Evolutionary conservation across 2,329 filamentous ascomycete genomes (phyloP).

Genomic region (Hypoxylon sp.): DNA sequence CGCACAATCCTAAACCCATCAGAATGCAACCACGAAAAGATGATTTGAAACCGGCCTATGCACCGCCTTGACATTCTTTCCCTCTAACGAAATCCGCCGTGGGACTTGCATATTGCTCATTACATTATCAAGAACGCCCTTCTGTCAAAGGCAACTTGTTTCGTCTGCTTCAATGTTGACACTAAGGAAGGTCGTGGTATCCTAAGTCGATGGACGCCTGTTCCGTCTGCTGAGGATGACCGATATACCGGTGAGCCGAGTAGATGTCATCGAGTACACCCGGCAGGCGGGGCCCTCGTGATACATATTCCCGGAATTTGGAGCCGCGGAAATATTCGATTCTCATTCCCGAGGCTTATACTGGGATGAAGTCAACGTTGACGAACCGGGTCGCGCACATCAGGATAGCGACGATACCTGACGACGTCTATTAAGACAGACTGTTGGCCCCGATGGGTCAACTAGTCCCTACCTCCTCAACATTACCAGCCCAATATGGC

Average conservation of each 20-base stretch:
- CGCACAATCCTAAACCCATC: slow-evolving; percentile 28
- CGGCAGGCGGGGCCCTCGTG: slow-evolving; percentile 12
- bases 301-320: slow-evolving; percentile 14
- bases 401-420: slow-evolving; percentile 21
- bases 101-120: slow-evolving; percentile 14
- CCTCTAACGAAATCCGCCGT: slow-evolving; percentile 18
- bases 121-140: slow-evolving; percentile 24
- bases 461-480: slow-evolving; percentile 27
- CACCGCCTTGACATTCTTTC: slow-evolving; percentile 19
- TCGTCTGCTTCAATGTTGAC: slow-evolving; percentile 27
- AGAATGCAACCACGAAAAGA: slow-evolving; percentile 25
- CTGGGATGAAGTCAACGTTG: slow-evolving; percentile 30
- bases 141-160: slow-evolving; percentile 15
- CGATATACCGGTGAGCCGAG: slow-evolving; percentile 27
- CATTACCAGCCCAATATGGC: slow-evolving; percentile 12
- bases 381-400: slow-evolving; percentile 6
- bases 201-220: slow-evolving; percentile 8
- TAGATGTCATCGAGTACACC: slow-evolving; percentile 17
- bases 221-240: slow-evolving; percentile 10
- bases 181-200: slow-evolving; percentile 15
- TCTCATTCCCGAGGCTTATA: slow-evolving; percentile 20
- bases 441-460: slow-evolving; percentile 15
- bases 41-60: slow-evolving; percentile 37
- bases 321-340: slow-evolving; percentile 10
- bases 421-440: slow-evolving; percentile 12